Percentiles rank a stretch among this genome's conserved stretches.
phyloP scores from a whole-genome alignment of 2,329 filamentous ascomycete genomes.

The Aureobasidium leucospermi region DNA sequence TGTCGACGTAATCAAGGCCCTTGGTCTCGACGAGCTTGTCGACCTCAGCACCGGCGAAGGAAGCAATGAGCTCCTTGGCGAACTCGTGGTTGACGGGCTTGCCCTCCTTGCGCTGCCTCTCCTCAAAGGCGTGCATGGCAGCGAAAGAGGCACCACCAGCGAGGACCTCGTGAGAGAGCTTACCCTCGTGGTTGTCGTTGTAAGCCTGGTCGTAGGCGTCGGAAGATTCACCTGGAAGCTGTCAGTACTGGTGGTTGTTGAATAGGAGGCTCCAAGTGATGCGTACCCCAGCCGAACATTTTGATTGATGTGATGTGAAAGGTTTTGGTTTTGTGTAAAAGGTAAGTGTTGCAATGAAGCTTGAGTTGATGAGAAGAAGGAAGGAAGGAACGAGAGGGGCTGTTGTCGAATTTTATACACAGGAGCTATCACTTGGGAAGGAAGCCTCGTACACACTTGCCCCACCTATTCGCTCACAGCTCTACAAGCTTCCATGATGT shows the following conservation, averaged over 20 bases:
- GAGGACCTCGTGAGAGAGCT: constrained; percentile 64
- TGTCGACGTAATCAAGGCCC: constrained; percentile 43
- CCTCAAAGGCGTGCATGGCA: constrained; percentile 73
- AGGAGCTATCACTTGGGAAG: not conserved
- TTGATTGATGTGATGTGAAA: constrained; percentile 19
- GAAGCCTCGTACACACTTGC: constrained; percentile 1
- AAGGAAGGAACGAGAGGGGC: constrained; percentile 36
- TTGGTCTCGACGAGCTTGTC: constrained; percentile 63
- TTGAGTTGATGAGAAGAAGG: constrained; percentile 21
- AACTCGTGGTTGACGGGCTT: constrained; percentile 64
- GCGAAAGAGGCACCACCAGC: constrained; percentile 71
- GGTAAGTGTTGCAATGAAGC: constrained; percentile 11
- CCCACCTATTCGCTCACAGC: constrained; percentile 6
- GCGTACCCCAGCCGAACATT: constrained; percentile 41
- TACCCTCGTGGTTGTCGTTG: constrained; percentile 50
- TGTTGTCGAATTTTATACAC: constrained; percentile 5
- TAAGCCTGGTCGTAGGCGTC: constrained; percentile 51
- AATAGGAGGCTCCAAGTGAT: not conserved
- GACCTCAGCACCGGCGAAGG: constrained; percentile 65
- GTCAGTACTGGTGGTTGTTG: not conserved
- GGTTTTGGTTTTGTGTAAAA: constrained; percentile 3
- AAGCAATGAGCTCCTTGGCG: constrained; percentile 70
- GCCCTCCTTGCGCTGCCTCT: constrained; percentile 63
- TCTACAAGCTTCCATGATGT: constrained; percentile 5
- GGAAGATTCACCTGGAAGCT: constrained; percentile 42